A percentile compares a stretch with the other conserved stretches of the same genome.
Conservation (phyloP, 805 yeast species). For the Yamadazyma nakazawae region DNA sequence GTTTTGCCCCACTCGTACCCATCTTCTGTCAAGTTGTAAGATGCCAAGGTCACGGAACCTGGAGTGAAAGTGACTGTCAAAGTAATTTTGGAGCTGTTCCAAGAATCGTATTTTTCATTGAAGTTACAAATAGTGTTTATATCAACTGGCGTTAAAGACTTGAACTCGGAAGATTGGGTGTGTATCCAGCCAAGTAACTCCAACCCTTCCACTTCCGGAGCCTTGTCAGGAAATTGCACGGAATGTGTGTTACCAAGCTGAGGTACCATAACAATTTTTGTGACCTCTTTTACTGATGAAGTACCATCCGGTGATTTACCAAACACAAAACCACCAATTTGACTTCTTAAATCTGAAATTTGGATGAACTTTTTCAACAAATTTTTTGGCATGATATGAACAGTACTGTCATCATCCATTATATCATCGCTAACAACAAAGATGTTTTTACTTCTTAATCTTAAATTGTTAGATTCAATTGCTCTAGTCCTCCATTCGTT, state of each 20-base stretch:
- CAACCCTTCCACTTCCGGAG: constrained; percentile 43
- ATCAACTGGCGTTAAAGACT: constrained; percentile 66
- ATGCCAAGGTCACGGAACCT: constrained; percentile 78
- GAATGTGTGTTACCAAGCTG: constrained; percentile 74
- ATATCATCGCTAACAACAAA: constrained; percentile 71
- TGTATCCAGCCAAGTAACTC: constrained; percentile 95
- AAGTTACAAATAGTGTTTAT: constrained; percentile 55
- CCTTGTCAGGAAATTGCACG: constrained; percentile 54
- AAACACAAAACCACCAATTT: constrained; percentile 76
- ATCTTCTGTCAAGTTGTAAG: constrained; percentile 54
- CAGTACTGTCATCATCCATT: constrained; percentile 46
- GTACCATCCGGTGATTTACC: constrained; percentile 79
- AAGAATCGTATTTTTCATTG: constrained; percentile 31
- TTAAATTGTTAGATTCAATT: constrained; percentile 68
- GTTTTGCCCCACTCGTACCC: constrained; percentile 78
- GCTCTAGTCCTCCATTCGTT: constrained; percentile 92
- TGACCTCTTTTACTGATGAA: constrained; percentile 71
- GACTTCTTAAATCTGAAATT: constrained; percentile 76
- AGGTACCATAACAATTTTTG: constrained; percentile 74
- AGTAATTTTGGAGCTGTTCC: constrained; percentile 49
- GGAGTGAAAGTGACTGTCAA: constrained; percentile 71
- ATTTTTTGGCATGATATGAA: constrained; percentile 82
- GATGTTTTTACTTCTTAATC: constrained; percentile 66
- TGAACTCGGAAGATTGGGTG: constrained; percentile 68
- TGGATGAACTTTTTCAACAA: constrained; percentile 72